Base-by-base conservation (phyloP, 2,329 filamentous ascomycete species). In the Furcasterigmium sp. region DNA sequence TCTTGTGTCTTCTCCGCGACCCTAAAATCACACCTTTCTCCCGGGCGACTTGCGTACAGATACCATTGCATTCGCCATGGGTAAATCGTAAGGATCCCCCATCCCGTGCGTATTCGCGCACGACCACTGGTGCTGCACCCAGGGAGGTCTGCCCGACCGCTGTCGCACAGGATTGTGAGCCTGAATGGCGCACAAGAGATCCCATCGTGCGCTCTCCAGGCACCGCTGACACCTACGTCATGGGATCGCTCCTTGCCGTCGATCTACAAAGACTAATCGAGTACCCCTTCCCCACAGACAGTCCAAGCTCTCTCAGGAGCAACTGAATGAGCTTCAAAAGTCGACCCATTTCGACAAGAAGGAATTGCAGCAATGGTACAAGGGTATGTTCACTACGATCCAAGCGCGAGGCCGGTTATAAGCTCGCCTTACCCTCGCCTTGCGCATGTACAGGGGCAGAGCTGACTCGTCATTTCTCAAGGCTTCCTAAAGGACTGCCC, bases 321-420 rank as follows among this genome's bases (percentile, higher is more conserved):
- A 98, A 78, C 86, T 98, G 61, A 81, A 80, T 54, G 93, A 98
- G 69, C 82, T 98, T 55, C 91, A 97, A 65, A 93, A 89, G 74
- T 90, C 90, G 48, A 98, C 93, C 51, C 90, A 97, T 69, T 98
- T 98, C 62, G 93, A 98, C 70, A 96, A 96, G 84, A 97, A 97
- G 76, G 93, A 98, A 70, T 70, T 98, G 63, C 93, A 98, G 67
- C 91, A 97, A 82, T 98, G 93, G 93, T 97, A 98, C 71, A 97
- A 97, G 78, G 93, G 93, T 95, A 68, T 51, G 81, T 53, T 37
- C 14, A 36, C 26, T 37, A n/a, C n/a, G n/a, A n/a, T n/a, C n/a
- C n/a, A n/a, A n/a, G n/a, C n/a, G n/a, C n/a, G 30, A 26, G n/a
- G n/a, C n/a, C n/a, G n/a, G n/a, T n/a, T n/a, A 39, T 17, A 23